Conservation (phyloP, 768 basidiomycete species). For the Leucogyrophana mollusca region DNA sequence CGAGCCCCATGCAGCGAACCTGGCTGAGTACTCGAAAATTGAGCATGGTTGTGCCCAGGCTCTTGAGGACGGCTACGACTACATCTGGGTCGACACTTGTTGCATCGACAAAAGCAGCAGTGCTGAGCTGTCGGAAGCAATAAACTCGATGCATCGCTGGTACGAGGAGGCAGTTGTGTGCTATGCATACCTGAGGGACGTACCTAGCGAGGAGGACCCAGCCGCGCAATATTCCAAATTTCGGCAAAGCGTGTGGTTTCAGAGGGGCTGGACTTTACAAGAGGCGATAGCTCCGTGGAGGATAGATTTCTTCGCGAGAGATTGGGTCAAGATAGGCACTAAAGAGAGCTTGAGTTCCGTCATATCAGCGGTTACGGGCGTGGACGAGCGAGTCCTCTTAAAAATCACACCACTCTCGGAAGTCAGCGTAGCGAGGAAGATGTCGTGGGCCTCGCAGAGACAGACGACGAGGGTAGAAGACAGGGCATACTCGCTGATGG, state of each 20-base stretch:
- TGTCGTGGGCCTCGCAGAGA: slow-evolving; percentile 2
- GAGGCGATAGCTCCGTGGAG: too few relatives aligned
- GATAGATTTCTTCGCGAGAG: too few relatives aligned
- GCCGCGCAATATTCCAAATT: slow-evolving; percentile 3
- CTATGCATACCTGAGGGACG: slow-evolving; percentile 4
- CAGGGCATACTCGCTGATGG: slow-evolving; percentile 7
- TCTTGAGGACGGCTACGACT: slow-evolving; percentile 4
- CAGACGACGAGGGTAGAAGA: slow-evolving; percentile 2
- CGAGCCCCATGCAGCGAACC: neutral
- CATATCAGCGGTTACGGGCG: too few relatives aligned
- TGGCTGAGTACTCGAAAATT: slow-evolving; percentile 6
- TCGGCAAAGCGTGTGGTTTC: slow-evolving; percentile 16
- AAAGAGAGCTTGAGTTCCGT: too few relatives aligned
- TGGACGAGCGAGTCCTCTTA: slow-evolving; percentile 1
- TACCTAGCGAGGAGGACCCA: neutral
- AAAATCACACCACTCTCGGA: neutral
- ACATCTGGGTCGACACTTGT: slow-evolving; percentile 15
- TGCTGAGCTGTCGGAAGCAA: too few relatives aligned
- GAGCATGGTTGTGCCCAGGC: slow-evolving; percentile 2
- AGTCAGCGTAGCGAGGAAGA: slow-evolving; percentile 2
- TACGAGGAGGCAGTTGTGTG: too few relatives aligned
- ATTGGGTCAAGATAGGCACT: too few relatives aligned
- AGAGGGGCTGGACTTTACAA: too few relatives aligned
- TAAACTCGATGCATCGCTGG: too few relatives aligned
- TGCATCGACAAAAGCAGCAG: too few relatives aligned